A percentile compares a stretch with the other conserved stretches of the same genome.
These are phyloP conservation scores for Cytospora paraplurivora DNA, from an alignment of 2,329 filamentous ascomycete genomes.

Conservation along the genomic window DNA sequence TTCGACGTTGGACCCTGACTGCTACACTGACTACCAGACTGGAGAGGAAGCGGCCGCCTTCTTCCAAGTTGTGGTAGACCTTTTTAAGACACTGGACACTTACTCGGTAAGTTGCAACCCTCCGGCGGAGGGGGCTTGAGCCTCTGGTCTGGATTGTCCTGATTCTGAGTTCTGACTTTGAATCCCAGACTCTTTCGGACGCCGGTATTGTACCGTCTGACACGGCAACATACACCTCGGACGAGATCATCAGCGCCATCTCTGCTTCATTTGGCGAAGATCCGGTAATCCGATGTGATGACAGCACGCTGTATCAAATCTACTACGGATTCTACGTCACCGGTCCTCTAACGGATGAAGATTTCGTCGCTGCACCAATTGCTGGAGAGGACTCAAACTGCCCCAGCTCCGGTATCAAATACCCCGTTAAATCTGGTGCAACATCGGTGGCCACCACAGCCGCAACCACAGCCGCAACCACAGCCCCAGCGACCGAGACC, in stretches of 20 bases:
- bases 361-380: constrained; percentile 19
- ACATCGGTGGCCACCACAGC: constrained; percentile 8
- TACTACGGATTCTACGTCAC: constrained; percentile 26
- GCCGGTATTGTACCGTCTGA: constrained; percentile 27
- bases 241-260: constrained; percentile 22
- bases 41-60: constrained; percentile 26
- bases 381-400: constrained; percentile 23
- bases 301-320: constrained; percentile 21
- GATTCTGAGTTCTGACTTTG: not conserved
- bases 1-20: constrained; percentile 24
- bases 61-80: constrained; percentile 24
- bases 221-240: constrained; percentile 21
- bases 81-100: constrained; percentile 26
- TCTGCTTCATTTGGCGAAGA: constrained; percentile 23
- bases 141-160: too few relatives aligned
- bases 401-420: constrained; percentile 23
- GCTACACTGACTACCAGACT: constrained; percentile 22
- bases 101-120: constrained; percentile 15
- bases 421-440: constrained; percentile 22
- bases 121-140: not conserved
- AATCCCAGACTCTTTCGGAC: constrained; percentile 12
- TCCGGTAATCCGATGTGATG: constrained; percentile 22
- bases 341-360: constrained; percentile 19
- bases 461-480: not conserved
- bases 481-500: constrained; percentile 16